Evolutionary conservation across 2,329 filamentous ascomycete species (phyloP), one percentile per base, ranked within the genome.

Genomic region (Plenodomus lindquistii): DNA sequence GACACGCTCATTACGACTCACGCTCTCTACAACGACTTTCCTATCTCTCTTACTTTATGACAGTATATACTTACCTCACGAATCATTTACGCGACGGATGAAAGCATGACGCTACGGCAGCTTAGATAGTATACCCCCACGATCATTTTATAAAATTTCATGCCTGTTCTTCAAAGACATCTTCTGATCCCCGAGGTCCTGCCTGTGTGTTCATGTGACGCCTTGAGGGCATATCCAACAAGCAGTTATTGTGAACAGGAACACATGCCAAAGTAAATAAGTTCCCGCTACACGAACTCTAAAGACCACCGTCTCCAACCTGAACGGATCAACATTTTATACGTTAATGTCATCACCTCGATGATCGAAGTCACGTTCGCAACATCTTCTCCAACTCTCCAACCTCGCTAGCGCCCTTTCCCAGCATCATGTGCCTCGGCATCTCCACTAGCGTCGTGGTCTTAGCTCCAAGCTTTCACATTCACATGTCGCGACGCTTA

Each of bases 131-230:
- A 24, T 10, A 24, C 22, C 22, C 36, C 44, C 27, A 60, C 60
- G 48, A 56, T 63, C 60, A n/a, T 56, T 62, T 18, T 59, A 61
- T 62, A 22, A 55, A 59, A 39, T 54, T 51, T 52, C 57, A 4
- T 37, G 51, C 42, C 21, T 41, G 18, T 46, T 15, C 31, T 37
- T 13, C 10, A 36, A 35, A 24, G 17, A 27, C 35, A 11, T 38
- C 37, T 20, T 5, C n/a, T 40, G 37, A 24, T 24, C 11, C 20
- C 20, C 3, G n/a, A n/a, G n/a, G n/a, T n/a, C n/a, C n/a, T n/a
- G n/a, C n/a, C n/a, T n/a, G n/a, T n/a, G n/a, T n/a, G n/a, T n/a
- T n/a, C n/a, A n/a, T n/a, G n/a, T n/a, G n/a, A n/a, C n/a, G n/a
- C n/a, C n/a, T n/a, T n/a, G n/a, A n/a, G n/a, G n/a, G n/a, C n/a